phyloP scores from a whole-genome alignment of 805 yeast genomes.

The Ogataea pini region DNA sequence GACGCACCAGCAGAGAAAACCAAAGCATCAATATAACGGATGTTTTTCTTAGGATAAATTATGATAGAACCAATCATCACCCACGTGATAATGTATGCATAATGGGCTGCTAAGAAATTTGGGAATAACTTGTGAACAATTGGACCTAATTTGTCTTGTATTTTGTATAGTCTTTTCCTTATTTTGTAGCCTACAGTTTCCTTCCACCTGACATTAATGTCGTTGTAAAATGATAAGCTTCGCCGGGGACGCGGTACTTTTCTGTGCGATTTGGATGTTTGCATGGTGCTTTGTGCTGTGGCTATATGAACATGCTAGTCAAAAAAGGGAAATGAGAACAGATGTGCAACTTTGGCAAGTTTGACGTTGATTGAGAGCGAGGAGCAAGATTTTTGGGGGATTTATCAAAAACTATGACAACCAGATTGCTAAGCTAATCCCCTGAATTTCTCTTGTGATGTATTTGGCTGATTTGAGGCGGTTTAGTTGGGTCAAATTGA shows the following conservation, averaged over 20 bases:
- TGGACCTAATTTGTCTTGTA: constrained; percentile 44
- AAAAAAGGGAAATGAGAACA: neutral
- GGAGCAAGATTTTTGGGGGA: too few species aligned
- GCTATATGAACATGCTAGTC: constrained; percentile 11
- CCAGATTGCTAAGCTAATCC: too few species aligned
- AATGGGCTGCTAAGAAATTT: constrained; percentile 65
- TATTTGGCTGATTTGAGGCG: too few species aligned
- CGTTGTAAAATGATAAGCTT: constrained; percentile 12
- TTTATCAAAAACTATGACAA: too few species aligned
- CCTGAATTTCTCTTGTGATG: too few species aligned
- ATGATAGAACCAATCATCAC: constrained; percentile 70
- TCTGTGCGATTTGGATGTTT: neutral
- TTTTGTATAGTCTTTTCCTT: constrained; percentile 38
- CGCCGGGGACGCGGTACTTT: constrained; percentile 11
- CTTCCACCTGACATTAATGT: constrained; percentile 13
- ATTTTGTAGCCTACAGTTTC: constrained; percentile 34
- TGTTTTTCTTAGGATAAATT: constrained; percentile 70
- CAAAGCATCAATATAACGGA: constrained; percentile 73
- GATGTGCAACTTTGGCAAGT: neutral
- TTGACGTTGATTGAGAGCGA: neutral
- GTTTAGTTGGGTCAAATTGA: too few species aligned
- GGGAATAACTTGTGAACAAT: constrained; percentile 45
- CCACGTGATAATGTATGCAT: constrained; percentile 64
- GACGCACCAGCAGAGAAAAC: constrained; percentile 75
- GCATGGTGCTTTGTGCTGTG: neutral